These are phyloP conservation scores for Candida vaughaniae DNA, from an alignment of 805 yeast genomes.

Conservation along the genomic window DNA sequence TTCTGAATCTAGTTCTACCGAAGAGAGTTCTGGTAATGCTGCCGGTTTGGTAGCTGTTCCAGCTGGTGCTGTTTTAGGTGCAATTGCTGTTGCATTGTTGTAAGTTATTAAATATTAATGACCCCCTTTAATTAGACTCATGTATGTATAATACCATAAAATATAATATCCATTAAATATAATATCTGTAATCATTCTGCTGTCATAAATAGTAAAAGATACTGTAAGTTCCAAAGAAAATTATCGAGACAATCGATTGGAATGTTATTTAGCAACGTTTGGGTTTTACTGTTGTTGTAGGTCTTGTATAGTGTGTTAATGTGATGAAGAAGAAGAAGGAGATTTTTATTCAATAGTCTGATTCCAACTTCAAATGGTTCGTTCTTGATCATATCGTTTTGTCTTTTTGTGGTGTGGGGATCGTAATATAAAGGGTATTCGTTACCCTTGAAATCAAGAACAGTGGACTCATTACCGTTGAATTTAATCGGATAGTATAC, in stretches of 20 bases:
- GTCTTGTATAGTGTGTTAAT: conserved; percentile 15
- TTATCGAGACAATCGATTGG: conserved; percentile 42
- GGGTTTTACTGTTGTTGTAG: not conserved
- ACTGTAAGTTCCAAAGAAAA: conserved; percentile 41
- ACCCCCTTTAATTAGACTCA: too few species aligned
- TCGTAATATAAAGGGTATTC: conserved; percentile 31
- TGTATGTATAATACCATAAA: too few species aligned
- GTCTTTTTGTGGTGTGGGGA: conserved; percentile 19
- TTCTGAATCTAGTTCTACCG: conserved; percentile 2
- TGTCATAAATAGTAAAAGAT: conserved; percentile 33
- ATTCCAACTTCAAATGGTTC: conserved; percentile 34
- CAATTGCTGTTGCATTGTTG: conserved; percentile 32
- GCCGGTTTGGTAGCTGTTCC: conserved; percentile 19
- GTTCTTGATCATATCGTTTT: conserved; percentile 17
- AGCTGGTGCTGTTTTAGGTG: conserved; percentile 34
- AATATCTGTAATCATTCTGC: too few species aligned
- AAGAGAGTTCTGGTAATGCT: conserved; percentile 3
- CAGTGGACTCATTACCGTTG: conserved; percentile 20
- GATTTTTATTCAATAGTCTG: conserved; percentile 29
- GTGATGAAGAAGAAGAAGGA: conserved; percentile 24
- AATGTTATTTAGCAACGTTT: conserved; percentile 15
- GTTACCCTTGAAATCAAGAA: conserved; percentile 23
- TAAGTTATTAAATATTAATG: conserved; percentile 3
- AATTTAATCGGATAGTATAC: conserved; percentile 28
- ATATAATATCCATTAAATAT: too few species aligned